phyloP scores from a whole-genome alignment of 768 basidiomycete genomes.

The Gautieria morchelliformis region DNA sequence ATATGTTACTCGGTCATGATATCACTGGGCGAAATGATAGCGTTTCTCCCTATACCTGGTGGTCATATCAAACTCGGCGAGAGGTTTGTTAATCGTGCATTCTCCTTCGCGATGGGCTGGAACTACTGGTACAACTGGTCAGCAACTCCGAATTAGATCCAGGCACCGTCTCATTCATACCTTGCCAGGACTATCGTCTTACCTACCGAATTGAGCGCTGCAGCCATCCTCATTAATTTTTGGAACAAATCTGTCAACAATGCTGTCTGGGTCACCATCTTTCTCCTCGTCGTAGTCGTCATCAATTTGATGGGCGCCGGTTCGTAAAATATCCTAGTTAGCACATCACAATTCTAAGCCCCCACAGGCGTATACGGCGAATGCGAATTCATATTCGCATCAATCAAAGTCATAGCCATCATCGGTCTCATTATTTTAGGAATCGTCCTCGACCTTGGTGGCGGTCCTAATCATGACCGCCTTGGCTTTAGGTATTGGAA shows the following conservation, averaged over 20 bases:
- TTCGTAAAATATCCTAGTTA: slow-evolving; percentile 11
- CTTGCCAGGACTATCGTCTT: slow-evolving; percentile 39
- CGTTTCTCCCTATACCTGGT: slow-evolving; percentile 59
- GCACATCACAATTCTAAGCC: too few species aligned
- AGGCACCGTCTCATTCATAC: not conserved
- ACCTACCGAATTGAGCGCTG: slow-evolving; percentile 69
- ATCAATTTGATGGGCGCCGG: slow-evolving; percentile 28
- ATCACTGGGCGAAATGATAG: slow-evolving; percentile 58
- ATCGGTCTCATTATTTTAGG: slow-evolving; percentile 53
- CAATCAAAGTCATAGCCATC: slow-evolving; percentile 86
- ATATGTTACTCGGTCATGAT: slow-evolving; percentile 67
- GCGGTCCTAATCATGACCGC: slow-evolving; percentile 57
- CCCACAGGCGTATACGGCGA: slow-evolving; percentile 21
- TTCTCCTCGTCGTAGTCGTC: slow-evolving; percentile 22
- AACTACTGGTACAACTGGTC: slow-evolving; percentile 23
- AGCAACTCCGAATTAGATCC: too few species aligned
- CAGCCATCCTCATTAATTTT: slow-evolving; percentile 37
- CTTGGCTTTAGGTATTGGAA: slow-evolving; percentile 68
- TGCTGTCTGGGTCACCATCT: slow-evolving; percentile 22
- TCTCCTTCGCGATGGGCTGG: slow-evolving; percentile 50
- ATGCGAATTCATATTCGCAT: slow-evolving; percentile 82
- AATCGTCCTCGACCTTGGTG: slow-evolving; percentile 79
- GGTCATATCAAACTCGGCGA: slow-evolving; percentile 76
- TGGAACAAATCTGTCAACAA: slow-evolving; percentile 14
- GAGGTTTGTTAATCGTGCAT: slow-evolving; percentile 70